Percentiles rank a stretch among this genome's conserved stretches.
These are phyloP conservation scores for Saccharomycopsis synnaedendra DNA, from an alignment of 805 yeast genomes.

Conservation along the genomic window DNA sequence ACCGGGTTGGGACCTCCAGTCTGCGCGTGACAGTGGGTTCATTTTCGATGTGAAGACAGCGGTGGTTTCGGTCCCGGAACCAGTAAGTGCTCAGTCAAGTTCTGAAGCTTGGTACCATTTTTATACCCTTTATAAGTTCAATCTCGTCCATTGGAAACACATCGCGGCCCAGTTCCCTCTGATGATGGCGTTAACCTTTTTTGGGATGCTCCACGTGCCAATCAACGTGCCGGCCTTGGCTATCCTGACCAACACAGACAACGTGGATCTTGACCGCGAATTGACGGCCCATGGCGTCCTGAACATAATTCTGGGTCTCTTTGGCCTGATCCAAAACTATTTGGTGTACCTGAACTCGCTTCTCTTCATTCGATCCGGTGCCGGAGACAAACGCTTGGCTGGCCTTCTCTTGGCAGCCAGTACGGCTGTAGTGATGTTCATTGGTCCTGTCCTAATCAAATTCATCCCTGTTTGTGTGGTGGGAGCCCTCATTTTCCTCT, in stretches of 20 bases:
- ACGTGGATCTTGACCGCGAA: conserved; percentile 83
- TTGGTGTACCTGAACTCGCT: conserved; percentile 91
- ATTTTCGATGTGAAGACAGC: conserved; percentile 50
- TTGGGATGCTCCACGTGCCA: conserved; percentile 93
- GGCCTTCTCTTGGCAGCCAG: conserved; percentile 83
- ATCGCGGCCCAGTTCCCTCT: conserved; percentile 69
- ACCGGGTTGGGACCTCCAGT: conserved; percentile 52
- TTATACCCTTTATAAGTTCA: conserved; percentile 61
- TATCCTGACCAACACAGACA: conserved; percentile 74
- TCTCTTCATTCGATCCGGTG: conserved; percentile 88
- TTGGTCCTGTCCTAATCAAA: conserved; percentile 90
- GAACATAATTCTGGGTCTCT: conserved; percentile 69
- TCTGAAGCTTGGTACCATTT: conserved; percentile 62
- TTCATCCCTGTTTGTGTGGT: conserved; percentile 94
- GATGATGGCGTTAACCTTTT: conserved; percentile 91
- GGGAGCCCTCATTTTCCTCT: conserved; percentile 78
- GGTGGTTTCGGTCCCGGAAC: conserved; percentile 33
- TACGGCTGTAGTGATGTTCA: conserved; percentile 68
- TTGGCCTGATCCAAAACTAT: conserved; percentile 90
- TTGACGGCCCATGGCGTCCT: conserved; percentile 91
- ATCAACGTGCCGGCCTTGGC: conserved; percentile 97
- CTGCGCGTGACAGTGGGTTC: conserved; percentile 73
- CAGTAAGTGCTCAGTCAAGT: not conserved
- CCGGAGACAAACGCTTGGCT: conserved; percentile 67
- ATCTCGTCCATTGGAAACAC: conserved; percentile 62